phyloP scores from a whole-genome alignment of 345 rosid genomes.

The Nasturtium officinale region DNA sequence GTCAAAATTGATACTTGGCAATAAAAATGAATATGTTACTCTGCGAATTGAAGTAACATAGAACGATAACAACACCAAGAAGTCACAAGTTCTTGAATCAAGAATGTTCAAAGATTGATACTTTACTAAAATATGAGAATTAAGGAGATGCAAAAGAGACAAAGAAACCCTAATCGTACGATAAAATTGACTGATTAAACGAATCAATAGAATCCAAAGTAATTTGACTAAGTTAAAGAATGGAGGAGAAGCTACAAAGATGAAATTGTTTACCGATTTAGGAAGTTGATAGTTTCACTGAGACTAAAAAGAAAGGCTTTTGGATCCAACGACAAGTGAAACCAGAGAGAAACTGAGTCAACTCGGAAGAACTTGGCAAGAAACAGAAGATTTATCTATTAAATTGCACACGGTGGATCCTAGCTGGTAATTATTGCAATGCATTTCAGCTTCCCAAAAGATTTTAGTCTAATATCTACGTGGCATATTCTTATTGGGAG shows the following conservation, averaged over 20 bases:
- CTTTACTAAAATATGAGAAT: too few species aligned
- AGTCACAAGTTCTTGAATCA: constrained; percentile 1
- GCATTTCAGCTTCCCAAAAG: background rate
- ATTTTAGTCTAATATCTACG: background rate
- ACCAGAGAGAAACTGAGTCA: constrained; percentile 24
- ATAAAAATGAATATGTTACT: background rate
- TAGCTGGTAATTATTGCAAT: background rate
- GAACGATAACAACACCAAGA: background rate
- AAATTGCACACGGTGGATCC: constrained; percentile 26
- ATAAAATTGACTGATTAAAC: background rate
- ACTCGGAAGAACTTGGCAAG: background rate
- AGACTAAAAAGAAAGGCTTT: constrained; percentile 4
- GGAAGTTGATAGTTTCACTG: background rate
- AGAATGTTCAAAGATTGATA: background rate
- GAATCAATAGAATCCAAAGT: constrained; percentile 2
- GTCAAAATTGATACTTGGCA: background rate
- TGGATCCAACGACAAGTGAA: constrained; percentile 2
- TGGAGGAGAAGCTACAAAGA: constrained; percentile 18
- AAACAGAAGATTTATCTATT: background rate
- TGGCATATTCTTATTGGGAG: background rate
- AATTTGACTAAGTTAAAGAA: background rate
- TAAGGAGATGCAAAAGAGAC: background rate
- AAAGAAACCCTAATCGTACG: background rate
- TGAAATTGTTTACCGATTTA: constrained; percentile 18
- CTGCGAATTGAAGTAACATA: constrained; percentile 1